Conservation (phyloP, 345 rosid genomes). For the Aquilaria malaccensis region DNA sequence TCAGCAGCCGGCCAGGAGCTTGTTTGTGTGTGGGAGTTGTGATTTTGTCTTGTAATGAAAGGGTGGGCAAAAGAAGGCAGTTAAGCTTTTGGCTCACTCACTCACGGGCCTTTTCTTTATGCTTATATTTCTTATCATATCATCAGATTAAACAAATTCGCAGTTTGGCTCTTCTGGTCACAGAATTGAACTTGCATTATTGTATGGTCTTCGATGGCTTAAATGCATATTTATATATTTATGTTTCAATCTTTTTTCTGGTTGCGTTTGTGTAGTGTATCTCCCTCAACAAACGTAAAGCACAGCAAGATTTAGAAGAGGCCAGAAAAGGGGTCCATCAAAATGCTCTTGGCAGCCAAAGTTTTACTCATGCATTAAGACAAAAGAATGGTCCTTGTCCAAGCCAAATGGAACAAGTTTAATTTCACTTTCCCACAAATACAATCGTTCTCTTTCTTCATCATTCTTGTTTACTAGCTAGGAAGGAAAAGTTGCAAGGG, state of each 20-base stretch:
- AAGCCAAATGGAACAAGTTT: conserved; percentile 14
- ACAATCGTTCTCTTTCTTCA: neutral
- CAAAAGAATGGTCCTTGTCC: conserved; percentile 35
- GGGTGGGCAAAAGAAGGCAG: conserved; percentile 23
- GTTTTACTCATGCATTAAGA: conserved; percentile 23
- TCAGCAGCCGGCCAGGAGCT: conserved; percentile 47
- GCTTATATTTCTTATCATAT: neutral
- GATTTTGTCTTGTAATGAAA: conserved; percentile 31
- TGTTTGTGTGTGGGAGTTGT: conserved; percentile 46
- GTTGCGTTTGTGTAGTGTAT: neutral
- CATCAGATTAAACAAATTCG: neutral
- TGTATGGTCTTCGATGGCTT: too few species aligned
- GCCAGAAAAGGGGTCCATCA: conserved; percentile 14
- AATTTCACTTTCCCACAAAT: neutral
- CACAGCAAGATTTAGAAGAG: neutral
- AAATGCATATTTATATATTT: neutral
- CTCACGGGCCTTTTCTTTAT: conserved; percentile 26
- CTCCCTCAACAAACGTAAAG: neutral
- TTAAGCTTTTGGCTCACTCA: conserved; percentile 24
- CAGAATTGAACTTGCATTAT: too few species aligned
- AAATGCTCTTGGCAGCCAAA: conserved; percentile 21
- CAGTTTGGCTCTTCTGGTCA: too few species aligned
- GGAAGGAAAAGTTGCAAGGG: neutral
- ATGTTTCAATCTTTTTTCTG: neutral
- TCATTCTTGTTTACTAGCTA: neutral